Base-by-base conservation (phyloP, 352 stramenopile species). In the Pythium aristosporum region DNA sequence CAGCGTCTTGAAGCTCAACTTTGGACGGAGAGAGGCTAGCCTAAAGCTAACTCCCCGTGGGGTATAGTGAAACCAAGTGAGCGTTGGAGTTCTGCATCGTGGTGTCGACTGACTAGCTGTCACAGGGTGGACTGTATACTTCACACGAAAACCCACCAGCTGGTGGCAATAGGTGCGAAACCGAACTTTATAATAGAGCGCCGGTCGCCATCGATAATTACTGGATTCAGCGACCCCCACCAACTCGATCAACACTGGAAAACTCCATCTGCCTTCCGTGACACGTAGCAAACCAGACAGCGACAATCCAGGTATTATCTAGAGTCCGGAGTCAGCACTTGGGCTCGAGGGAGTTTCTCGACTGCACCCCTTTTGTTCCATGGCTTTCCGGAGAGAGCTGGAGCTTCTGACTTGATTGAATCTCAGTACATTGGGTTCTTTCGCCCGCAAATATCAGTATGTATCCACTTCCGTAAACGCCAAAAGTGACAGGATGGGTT, bases 21-120 rank as follows among this genome's bases (percentile, higher is more conserved):
- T 8, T 41, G n/a, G n/a, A n/a, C n/a, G n/a, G n/a, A n/a, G 3
- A 30, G 25, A 30, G 25, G 25, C 25, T 30, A 30, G 41, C 3
- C 41, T 46, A 3, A 46, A 46, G n/a, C 13, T n/a, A 46, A 5
- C 8, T 9, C 7, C 0, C 25, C 3, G 11, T 13, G 34, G 8
- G 34, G 34, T 39, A 15, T 39, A 39, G 34, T 49, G 16, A 25
- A 49, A 16, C 16, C 20, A 25, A 49, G 18, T 49, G 7, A 25
- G 15, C n/a, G 3, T 46, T 46, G 2, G n/a, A 46, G 41, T 46
- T 9, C 20, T 2, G 36, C 3, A 30, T 30, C 25, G 5, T 5
- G 25, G 25, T 5, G 25, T 30, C 5, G 52, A 49, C 59, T 65
- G 59, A 65, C 59, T 58, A 47, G 12, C 30, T 65, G 28, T 65